phyloP scores from a whole-genome alignment of 495 filamentous ascomycete species.

The Xylaria telfairii region DNA sequence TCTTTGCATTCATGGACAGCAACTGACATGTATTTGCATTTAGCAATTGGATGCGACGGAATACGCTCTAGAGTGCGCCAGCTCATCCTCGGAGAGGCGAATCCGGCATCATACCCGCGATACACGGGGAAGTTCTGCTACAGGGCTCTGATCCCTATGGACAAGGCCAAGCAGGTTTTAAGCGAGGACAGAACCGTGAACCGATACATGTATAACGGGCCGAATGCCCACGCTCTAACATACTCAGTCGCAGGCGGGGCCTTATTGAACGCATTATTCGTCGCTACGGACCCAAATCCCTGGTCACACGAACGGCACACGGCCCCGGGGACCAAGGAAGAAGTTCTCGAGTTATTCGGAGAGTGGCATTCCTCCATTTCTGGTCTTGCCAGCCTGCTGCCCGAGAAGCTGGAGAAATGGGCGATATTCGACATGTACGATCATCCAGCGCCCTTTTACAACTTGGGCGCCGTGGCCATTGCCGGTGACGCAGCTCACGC shows the following conservation, averaged over 20 bases:
- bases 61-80: conserved; percentile 49
- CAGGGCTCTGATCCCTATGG: conserved; percentile 50
- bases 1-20: background rate
- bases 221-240: conserved; percentile 44
- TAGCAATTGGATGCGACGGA: conserved; percentile 55
- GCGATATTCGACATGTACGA: conserved; percentile 53
- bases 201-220: conserved; percentile 53
- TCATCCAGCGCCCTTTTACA: conserved; percentile 45
- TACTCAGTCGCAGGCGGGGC: conserved; percentile 48
- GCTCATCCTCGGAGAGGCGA: conserved; percentile 41
- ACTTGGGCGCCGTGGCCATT: conserved; percentile 28
- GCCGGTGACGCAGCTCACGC: conserved; percentile 51
- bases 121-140: conserved; percentile 54
- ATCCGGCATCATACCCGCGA: conserved; percentile 33
- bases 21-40: conserved; percentile 22
- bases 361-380: conserved; percentile 49
- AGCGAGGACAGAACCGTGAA: conserved; percentile 35
- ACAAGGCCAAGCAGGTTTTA: conserved; percentile 35
- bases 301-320: conserved; percentile 47
- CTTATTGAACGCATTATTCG: conserved; percentile 49
- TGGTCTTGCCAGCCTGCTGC: conserved; percentile 41
- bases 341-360: conserved; percentile 41
- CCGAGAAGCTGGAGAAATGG: conserved; percentile 48
- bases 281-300: conserved; percentile 42
- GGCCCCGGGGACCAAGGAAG: conserved; percentile 35